phyloP scores from a whole-genome alignment of 176 grass and related monocot species.

The Tillandsia fasciculata region DNA sequence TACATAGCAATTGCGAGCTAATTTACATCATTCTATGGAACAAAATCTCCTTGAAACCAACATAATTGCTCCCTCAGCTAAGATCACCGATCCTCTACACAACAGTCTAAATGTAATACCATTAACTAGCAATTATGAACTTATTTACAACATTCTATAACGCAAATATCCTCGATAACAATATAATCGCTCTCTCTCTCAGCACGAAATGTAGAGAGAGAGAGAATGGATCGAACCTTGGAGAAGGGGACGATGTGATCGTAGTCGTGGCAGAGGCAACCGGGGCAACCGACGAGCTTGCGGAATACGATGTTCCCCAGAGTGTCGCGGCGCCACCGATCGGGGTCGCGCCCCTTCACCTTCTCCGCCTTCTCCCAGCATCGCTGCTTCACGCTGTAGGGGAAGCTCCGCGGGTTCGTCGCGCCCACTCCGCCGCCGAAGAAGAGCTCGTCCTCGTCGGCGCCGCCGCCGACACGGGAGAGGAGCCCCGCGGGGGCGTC shows the following conservation, averaged over 20 bases:
- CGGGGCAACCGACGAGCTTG: constrained; percentile 89
- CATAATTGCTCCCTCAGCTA: too few species aligned
- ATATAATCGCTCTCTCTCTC: too few species aligned
- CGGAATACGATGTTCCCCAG: constrained; percentile 88
- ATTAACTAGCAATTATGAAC: too few species aligned
- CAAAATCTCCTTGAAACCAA: too few species aligned
- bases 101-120: too few species aligned
- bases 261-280: constrained; percentile 97
- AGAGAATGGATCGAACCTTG: constrained; percentile 38
- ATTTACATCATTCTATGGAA: too few species aligned
- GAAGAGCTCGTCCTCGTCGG: constrained; percentile 17
- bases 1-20: too few species aligned
- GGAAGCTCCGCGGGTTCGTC: constrained; percentile 69
- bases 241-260: constrained; percentile 92
- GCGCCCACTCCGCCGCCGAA: constrained; percentile 16
- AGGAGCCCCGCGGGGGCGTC: constrained; percentile 11
- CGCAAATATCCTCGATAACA: too few species aligned
- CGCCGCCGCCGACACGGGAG: constrained; percentile 31
- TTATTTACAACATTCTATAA: too few species aligned
- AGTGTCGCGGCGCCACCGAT: constrained; percentile 93
- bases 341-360: constrained; percentile 53
- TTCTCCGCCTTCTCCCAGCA: constrained; percentile 96
- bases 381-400: constrained; percentile 72
- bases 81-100: too few species aligned
- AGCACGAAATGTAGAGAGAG: too few species aligned